Conservation (phyloP, 2,329 filamentous ascomycete species). For the Knufia fluminis region DNA sequence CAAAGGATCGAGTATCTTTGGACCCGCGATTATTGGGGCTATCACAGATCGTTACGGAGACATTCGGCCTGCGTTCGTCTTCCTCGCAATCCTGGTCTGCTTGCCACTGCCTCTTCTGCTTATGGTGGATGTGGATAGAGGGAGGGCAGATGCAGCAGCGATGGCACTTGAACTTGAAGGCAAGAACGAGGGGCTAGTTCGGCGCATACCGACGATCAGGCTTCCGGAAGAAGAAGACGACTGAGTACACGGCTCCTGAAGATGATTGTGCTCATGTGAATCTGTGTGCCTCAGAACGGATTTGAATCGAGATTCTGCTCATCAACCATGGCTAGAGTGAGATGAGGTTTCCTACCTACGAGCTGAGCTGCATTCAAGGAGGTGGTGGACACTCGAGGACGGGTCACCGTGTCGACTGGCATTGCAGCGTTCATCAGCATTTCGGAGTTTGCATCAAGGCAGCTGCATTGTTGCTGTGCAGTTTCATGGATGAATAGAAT, state of each 20-base stretch:
- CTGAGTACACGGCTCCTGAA: too few species aligned
- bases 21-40: constrained; percentile 82
- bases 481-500: too few species aligned
- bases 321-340: too few species aligned
- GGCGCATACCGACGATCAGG: constrained; percentile 15
- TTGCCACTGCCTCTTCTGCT: constrained; percentile 77
- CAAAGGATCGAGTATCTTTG: constrained; percentile 89
- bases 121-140: constrained; percentile 73
- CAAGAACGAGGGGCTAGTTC: background rate
- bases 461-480: too few species aligned
- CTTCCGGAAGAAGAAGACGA: constrained; percentile 19
- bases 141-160: constrained; percentile 57
- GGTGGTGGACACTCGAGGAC: too few species aligned
- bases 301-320: too few species aligned
- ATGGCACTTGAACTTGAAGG: constrained; percentile 47
- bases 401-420: background rate
- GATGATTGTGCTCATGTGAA: too few species aligned
- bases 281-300: too few species aligned
- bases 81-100: constrained; percentile 74
- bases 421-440: background rate
- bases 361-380: too few species aligned
- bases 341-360: too few species aligned
- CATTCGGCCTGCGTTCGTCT: constrained; percentile 83
- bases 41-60: constrained; percentile 80
- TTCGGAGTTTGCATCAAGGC: too few species aligned